These are phyloP conservation scores for Cercospora sesami DNA, from an alignment of 2,329 filamentous ascomycete species.

Conservation along the genomic window DNA sequence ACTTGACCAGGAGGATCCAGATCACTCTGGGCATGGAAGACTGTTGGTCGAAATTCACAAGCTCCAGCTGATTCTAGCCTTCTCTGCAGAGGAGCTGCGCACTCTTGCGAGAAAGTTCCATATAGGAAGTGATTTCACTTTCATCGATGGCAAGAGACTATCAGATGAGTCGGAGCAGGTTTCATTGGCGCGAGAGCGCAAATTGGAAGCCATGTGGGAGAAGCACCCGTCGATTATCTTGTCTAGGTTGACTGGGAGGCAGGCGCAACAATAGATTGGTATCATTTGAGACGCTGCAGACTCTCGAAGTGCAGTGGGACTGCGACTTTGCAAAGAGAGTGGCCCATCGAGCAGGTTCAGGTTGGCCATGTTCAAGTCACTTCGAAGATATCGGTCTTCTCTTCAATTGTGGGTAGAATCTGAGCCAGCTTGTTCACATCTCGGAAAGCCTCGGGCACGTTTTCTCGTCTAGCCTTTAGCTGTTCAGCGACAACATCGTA, in stretches of 20 bases:
- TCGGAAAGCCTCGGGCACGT: conserved; percentile 72
- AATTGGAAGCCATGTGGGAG: background rate
- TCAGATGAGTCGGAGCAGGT: background rate
- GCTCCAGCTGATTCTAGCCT: background rate
- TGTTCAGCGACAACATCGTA: conserved; percentile 71
- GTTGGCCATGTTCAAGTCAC: conserved; percentile 24
- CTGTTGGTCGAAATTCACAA: background rate
- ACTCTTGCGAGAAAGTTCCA: background rate
- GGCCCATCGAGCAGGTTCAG: background rate
- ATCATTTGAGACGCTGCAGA: background rate
- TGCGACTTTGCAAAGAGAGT: background rate
- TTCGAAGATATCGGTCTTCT: conserved; percentile 57
- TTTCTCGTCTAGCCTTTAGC: conserved; percentile 62
- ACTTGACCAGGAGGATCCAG: background rate
- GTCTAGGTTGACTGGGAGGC: background rate
- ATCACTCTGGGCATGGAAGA: background rate
- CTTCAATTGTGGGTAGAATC: conserved; percentile 69
- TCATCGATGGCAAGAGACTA: background rate
- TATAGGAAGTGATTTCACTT: background rate
- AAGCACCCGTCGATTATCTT: background rate
- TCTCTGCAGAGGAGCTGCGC: background rate
- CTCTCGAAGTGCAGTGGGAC: background rate
- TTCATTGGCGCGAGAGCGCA: background rate
- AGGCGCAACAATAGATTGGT: background rate
- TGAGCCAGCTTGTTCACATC: conserved; percentile 75